Percentiles rank a stretch among this genome's conserved stretches.
Conservation (phyloP, 768 basidiomycete genomes). For the Clitopilus passeckerianus region DNA sequence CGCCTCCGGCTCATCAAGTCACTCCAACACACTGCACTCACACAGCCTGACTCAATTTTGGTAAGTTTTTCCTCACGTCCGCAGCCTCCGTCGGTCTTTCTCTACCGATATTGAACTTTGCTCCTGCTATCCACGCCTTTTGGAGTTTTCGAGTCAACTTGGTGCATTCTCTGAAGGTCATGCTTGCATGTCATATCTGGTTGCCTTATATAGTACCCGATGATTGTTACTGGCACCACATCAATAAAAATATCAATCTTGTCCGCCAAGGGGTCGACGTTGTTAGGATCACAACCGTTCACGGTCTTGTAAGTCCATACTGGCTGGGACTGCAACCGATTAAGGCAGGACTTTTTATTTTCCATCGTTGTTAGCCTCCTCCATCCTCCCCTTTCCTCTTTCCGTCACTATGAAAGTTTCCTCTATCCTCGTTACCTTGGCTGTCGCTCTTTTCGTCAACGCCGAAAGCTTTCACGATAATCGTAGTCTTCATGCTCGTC, state of each 20-base stretch:
- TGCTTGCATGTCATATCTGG: not conserved
- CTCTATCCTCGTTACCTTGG: constrained; percentile 29
- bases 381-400: constrained; percentile 11
- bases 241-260: not conserved
- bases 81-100: not conserved
- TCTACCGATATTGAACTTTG: not conserved
- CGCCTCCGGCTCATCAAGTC: constrained; percentile 6
- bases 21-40: not conserved
- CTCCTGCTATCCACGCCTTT: not conserved
- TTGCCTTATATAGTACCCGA: not conserved
- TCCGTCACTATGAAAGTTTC: constrained; percentile 37
- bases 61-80: not conserved
- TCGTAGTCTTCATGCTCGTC: constrained; percentile 24
- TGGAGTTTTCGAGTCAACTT: not conserved
- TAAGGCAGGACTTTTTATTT: constrained; percentile 6
- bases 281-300: not conserved
- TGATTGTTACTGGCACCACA: not conserved
- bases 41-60: constrained; percentile 6
- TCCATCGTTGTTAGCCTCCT: constrained; percentile 6
- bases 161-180: too few species aligned
- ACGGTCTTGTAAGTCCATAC: not conserved
- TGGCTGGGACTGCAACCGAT: constrained; percentile 8
- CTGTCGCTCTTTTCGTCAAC: constrained; percentile 25
- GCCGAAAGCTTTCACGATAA: constrained; percentile 26
- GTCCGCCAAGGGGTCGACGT: constrained; percentile 1